Evolutionary conservation across 2,329 filamentous ascomycete genomes (phyloP), one percentile per base, ranked within the genome.

Genomic region (Fusarium praegraminearum): DNA sequence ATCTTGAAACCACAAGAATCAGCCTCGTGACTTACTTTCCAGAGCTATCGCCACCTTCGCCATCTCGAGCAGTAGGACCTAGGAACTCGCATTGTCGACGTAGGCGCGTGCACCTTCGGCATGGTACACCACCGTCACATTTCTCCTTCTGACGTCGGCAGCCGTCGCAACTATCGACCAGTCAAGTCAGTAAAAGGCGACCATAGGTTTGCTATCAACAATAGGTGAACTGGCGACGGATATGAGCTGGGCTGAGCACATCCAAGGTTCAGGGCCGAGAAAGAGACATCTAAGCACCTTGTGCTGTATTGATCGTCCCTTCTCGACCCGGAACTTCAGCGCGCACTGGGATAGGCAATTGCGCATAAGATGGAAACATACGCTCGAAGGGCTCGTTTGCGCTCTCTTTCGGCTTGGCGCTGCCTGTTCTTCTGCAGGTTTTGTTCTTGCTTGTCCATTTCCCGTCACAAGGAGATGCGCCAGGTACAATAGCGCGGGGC

Each of bases 61-160:
- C 74, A 62, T 78, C 76, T 62, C 73, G 69, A 33, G 71, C 76
- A 28, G 75, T 70, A 22, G 76, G 80, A 12, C 79, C 76, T 24
- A 79, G 80, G 67, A 86, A 86, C 61, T 83, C 79, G 74, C 85
- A 87, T 69, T 82, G 81, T 44, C 85, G 81, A 62, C 81, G 82
- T 68, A 86, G 82, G 62, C 83, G 83, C 59, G 82, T 78, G 72
- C 85, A 87, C 57, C 85, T 78, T 47, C 83, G 82, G 71, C 85
- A 87, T 3, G 85, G 85, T 20, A 85, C 79, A 51, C 85, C 85
- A 47, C 85, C 85, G 69, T 87, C 84, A 70, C 85, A 87, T 76
- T 86, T 86, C 74, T 87, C 85, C 72, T 87, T 87, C 60, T 85
- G 81, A 65, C 84, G 80, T 62, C 85, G 84, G 74, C 85, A 87